Evolutionary conservation across 192 early-diverging fungal genomes (phyloP).

Genomic region (Linnemannia exigua): DNA sequence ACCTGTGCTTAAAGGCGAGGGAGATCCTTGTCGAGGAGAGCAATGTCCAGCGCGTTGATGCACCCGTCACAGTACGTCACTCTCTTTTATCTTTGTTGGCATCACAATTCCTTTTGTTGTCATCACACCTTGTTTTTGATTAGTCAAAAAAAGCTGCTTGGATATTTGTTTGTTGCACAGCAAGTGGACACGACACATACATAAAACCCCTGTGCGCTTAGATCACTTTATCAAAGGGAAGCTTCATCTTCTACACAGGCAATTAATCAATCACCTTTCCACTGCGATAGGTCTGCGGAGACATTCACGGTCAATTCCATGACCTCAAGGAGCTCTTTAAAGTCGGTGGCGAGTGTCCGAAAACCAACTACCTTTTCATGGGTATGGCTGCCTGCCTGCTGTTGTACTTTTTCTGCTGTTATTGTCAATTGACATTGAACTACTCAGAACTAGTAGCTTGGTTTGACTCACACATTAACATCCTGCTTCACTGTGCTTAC

Average conservation of each 20-base stretch:
- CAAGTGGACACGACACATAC: neutral
- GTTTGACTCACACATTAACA: neutral
- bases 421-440: neutral
- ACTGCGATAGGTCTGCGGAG: constrained; percentile 80
- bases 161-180: constrained; percentile 1
- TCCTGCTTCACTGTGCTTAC: neutral
- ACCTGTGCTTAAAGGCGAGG: constrained; percentile 93
- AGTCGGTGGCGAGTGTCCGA: constrained; percentile 95
- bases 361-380: constrained; percentile 99
- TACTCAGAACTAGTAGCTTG: neutral
- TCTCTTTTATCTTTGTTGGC: neutral
- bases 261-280: neutral
- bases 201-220: neutral
- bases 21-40: constrained; percentile 97
- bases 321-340: constrained; percentile 95
- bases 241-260: neutral
- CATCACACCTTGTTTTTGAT: neutral
- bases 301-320: constrained; percentile 99
- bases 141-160: neutral
- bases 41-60: constrained; percentile 95
- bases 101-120: neutral
- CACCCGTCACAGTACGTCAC: constrained; percentile 88
- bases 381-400: constrained; percentile 58
- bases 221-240: neutral
- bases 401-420: neutral